phyloP scores from a whole-genome alignment of 176 grass and related monocot genomes.

The Aechmea fasciata region DNA sequence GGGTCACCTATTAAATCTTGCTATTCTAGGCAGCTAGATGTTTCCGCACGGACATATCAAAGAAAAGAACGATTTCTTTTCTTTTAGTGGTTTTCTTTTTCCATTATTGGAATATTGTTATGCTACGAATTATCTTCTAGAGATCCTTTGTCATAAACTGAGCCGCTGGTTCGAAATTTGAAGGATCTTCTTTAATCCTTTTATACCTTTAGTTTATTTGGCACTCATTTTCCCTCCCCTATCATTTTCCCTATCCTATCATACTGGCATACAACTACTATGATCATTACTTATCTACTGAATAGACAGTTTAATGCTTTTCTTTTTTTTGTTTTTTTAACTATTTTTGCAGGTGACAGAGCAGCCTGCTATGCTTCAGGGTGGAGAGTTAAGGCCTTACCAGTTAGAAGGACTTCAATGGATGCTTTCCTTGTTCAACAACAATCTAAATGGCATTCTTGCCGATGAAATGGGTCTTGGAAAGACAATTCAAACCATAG shows the following conservation, averaged over 20 bases:
- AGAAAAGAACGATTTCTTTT: too few species aligned
- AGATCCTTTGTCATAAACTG: too few species aligned
- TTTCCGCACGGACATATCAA: too few species aligned
- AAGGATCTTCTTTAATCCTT: background rate
- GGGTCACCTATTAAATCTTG: too few species aligned
- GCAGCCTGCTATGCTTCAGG: slow-evolving; percentile 78
- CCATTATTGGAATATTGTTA: too few species aligned
- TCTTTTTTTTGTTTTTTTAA: slow-evolving; percentile 10
- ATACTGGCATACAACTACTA: background rate
- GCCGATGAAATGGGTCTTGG: slow-evolving; percentile 99
- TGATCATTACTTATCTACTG: background rate
- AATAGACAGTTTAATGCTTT: slow-evolving; percentile 16
- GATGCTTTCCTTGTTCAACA: slow-evolving; percentile 99
- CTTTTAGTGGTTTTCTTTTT: too few species aligned
- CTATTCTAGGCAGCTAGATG: too few species aligned
- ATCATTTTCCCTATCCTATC: background rate
- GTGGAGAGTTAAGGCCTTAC: slow-evolving; percentile 79
- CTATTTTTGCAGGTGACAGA: slow-evolving; percentile 69
- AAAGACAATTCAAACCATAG: slow-evolving; percentile 99
- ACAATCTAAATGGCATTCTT: slow-evolving; percentile 97
- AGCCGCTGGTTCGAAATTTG: too few species aligned
- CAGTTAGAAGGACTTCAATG: slow-evolving; percentile 97
- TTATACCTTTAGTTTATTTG: background rate
- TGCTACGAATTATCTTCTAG: too few species aligned
- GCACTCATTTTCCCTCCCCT: background rate